A percentile compares a stretch with the other conserved stretches of the same genome.
Conservation (phyloP, 2,329 filamentous ascomycete species). For the Venturia asperata region DNA sequence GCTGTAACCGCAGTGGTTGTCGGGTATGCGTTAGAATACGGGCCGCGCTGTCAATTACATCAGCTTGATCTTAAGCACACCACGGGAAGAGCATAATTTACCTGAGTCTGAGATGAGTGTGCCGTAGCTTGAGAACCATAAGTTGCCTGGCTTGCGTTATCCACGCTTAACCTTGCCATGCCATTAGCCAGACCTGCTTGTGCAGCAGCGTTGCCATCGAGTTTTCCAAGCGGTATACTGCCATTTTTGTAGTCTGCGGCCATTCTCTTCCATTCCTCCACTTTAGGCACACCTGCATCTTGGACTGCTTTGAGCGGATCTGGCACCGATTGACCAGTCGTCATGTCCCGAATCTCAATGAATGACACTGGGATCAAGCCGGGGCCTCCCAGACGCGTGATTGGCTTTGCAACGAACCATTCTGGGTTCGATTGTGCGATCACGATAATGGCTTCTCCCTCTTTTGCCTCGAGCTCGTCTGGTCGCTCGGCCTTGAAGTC, state of each 20-base stretch:
- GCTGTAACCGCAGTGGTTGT: not conserved
- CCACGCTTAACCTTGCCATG: slow-evolving; percentile 72
- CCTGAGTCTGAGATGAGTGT: slow-evolving; percentile 5
- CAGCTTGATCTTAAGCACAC: not conserved
- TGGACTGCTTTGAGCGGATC: slow-evolving; percentile 81
- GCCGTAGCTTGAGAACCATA: slow-evolving; percentile 22
- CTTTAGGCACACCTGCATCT: slow-evolving; percentile 82
- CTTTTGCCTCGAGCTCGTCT: slow-evolving; percentile 93
- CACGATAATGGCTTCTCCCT: slow-evolving; percentile 93
- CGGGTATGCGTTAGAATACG: not conserved
- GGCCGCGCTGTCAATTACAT: not conserved
- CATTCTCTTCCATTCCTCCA: slow-evolving; percentile 99
- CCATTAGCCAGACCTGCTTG: slow-evolving; percentile 50
- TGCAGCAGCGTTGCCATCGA: slow-evolving; percentile 61
- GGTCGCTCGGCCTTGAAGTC: slow-evolving; percentile 91
- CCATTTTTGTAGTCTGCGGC: slow-evolving; percentile 98
- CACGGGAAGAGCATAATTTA: not conserved
- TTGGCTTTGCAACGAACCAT: slow-evolving; percentile 99
- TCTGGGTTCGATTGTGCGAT: slow-evolving; percentile 98
- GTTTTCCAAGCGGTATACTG: slow-evolving; percentile 91
- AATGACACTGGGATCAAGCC: slow-evolving; percentile 95
- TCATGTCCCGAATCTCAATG: slow-evolving; percentile 93
- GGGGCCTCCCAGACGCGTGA: slow-evolving; percentile 88
- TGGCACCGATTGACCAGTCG: slow-evolving; percentile 69
- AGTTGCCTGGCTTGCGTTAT: slow-evolving; percentile 39